Base-by-base conservation (phyloP, 116 monocot genomes). In the Trichopus zeylanicus region DNA sequence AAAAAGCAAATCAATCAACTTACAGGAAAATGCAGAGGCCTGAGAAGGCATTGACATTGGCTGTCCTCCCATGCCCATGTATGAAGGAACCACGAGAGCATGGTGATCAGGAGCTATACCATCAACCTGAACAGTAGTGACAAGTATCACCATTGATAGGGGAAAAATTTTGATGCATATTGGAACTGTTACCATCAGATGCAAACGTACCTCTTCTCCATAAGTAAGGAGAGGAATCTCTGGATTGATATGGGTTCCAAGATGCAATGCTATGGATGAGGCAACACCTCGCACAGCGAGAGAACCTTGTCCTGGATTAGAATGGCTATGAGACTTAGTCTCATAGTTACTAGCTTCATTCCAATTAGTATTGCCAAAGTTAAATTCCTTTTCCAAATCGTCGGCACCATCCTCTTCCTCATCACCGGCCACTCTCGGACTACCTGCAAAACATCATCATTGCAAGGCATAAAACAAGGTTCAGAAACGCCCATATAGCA, bases 341-440 rank as follows among this genome's bases (percentile, higher is more conserved):
- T 7, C 55, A 8, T 39, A 62, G n/a, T n/a, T n/a, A n/a, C n/a
- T n/a, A 31, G 37, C 16, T 28, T 29, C 18, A 19, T 62, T 11
- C 48, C 13, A 29, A 49, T 67, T 48, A 48, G 26, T 4, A 34
- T 13, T 42, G 59, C 28, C 29, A 51, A 74, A 74, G 67, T 30
- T 51, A 59, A 83, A 73, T 58, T 83, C 83, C 10, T 78, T 54
- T 29, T 78, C 48, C 56, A 83, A 35, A 56, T 83, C 83, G 28
- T 83, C 83, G 27, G 56, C 72, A 20, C 68, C 78, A 60, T 83
- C 83, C 66, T 83, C 83, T 71, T 83, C 83, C 67, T 75, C 83
- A 47, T 83, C 83, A n/a, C 83, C 83, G 55, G 67, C 60, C 25
- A 83, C 83, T 78, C 83, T 78, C 48, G 70, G 47, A 48, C 77